A percentile compares a stretch with the other conserved stretches of the same genome.
Conservation (phyloP, 192 early-diverging fungal species). For the Chytriomyces sp. region DNA sequence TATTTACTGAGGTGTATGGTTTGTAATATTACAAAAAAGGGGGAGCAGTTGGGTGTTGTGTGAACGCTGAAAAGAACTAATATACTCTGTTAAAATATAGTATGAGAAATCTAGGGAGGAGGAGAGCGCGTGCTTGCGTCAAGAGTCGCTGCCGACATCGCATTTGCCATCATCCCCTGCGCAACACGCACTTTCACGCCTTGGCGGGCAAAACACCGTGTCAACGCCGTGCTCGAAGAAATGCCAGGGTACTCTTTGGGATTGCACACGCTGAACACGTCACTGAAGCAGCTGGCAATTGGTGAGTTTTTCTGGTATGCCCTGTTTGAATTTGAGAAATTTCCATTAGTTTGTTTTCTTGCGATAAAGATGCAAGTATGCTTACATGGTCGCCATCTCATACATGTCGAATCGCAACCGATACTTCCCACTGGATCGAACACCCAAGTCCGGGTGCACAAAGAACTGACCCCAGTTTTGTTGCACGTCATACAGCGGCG, state of each 20-base stretch:
- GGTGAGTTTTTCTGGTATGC: conserved; percentile 30
- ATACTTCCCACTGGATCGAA: conserved; percentile 41
- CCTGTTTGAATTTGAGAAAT: not conserved
- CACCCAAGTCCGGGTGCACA: conserved; percentile 43
- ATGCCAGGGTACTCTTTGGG: conserved; percentile 56
- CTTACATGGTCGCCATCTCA: conserved; percentile 28
- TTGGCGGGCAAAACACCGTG: conserved; percentile 50
- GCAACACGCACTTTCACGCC: conserved; percentile 49
- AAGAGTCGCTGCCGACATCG: not conserved
- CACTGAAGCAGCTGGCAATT: conserved; percentile 32
- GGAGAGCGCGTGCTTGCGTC: not conserved
- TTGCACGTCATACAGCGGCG: conserved; percentile 35
- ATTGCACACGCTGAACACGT: conserved; percentile 40
- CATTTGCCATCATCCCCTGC: not conserved
- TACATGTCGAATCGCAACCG: conserved; percentile 48
- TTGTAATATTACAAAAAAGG: too few species aligned
- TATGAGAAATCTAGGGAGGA: not conserved
- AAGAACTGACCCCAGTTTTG: conserved; percentile 41
- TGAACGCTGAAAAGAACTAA: not conserved
- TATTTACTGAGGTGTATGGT: too few species aligned
- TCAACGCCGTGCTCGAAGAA: conserved; percentile 44
- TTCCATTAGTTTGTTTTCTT: not conserved
- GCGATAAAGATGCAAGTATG: not conserved
- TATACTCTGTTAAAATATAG: not conserved
- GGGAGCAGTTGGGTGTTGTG: too few species aligned